Percentiles rank a stretch among this genome's conserved stretches.
Evolutionary conservation across 2,329 filamentous ascomycete species (phyloP).

Genomic region (Fusarium sp.): DNA sequence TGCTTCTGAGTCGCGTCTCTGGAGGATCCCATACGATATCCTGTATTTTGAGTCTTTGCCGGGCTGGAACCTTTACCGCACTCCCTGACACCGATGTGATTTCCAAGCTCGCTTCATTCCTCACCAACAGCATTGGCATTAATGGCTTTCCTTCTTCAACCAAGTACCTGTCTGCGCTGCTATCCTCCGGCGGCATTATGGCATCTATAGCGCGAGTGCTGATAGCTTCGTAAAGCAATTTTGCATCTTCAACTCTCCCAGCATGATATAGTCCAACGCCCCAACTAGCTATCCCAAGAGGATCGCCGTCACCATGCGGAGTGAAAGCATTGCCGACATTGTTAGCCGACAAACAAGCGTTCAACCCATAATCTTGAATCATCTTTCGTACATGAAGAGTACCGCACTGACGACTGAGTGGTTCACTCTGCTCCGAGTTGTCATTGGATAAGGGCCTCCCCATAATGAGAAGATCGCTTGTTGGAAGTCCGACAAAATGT

Average conservation of each 20-base stretch:
- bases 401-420: slow-evolving; percentile 16
- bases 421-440: fast-evolving
- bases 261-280: slow-evolving; percentile 18
- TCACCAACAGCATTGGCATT: slow-evolving; percentile 5
- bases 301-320: slow-evolving; percentile 9
- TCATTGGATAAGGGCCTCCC: not conserved
- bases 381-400: slow-evolving; percentile 20
- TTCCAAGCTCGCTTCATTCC: not conserved
- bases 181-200: fast-evolving
- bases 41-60: slow-evolving; percentile 7
- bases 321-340: slow-evolving; percentile 17
- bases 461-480: slow-evolving; percentile 26
- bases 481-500: slow-evolving; percentile 16
- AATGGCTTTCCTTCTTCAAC: not conserved
- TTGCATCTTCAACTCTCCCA: slow-evolving; percentile 4
- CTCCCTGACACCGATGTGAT: not conserved
- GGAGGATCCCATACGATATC: slow-evolving; percentile 22
- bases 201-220: slow-evolving; percentile 17
- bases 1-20: not conserved
- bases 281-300: slow-evolving; percentile 5
- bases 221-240: slow-evolving; percentile 4
- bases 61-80: not conserved
- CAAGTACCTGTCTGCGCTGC: fast-evolving
- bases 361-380: slow-evolving; percentile 2
- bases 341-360: slow-evolving; percentile 5